Conservation (phyloP, 345 rosid genomes). For the Pugionium dolabratum region DNA sequence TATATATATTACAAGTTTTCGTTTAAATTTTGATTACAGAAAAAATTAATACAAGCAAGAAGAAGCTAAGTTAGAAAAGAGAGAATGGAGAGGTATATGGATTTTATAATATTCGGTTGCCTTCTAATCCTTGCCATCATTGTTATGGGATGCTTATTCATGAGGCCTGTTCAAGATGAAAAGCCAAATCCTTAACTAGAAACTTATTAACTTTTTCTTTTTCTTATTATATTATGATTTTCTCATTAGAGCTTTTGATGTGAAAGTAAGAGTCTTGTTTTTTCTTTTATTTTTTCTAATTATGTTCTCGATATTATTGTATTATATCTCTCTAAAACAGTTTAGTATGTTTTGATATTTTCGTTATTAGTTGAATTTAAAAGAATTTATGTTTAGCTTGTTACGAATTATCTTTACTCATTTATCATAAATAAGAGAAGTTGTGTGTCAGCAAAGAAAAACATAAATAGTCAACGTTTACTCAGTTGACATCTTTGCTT, state of each 20-base stretch:
- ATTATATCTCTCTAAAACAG: background rate
- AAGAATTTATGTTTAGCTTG: background rate
- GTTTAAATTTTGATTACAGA: background rate
- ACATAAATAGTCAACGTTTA: background rate
- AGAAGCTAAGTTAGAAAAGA: background rate
- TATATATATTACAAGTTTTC: background rate
- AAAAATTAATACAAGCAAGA: background rate
- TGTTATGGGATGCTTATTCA: background rate
- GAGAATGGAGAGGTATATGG: background rate
- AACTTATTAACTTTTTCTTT: background rate
- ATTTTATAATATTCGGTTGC: background rate
- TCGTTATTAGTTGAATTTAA: background rate
- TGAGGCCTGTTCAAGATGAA: background rate
- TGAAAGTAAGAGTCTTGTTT: no score
- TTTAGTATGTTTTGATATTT: background rate
- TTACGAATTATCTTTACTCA: no score
- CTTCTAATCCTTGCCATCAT: background rate
- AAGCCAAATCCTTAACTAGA: background rate
- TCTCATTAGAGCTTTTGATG: no score
- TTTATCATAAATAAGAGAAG: no score
- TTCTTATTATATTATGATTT: background rate
- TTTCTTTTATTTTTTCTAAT: no score
- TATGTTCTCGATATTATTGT: background rate
- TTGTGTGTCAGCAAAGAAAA: no score
- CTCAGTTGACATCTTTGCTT: background rate